Conservation (phyloP, 208 protist genomes). For the Trypanosoma brucei region DNA sequence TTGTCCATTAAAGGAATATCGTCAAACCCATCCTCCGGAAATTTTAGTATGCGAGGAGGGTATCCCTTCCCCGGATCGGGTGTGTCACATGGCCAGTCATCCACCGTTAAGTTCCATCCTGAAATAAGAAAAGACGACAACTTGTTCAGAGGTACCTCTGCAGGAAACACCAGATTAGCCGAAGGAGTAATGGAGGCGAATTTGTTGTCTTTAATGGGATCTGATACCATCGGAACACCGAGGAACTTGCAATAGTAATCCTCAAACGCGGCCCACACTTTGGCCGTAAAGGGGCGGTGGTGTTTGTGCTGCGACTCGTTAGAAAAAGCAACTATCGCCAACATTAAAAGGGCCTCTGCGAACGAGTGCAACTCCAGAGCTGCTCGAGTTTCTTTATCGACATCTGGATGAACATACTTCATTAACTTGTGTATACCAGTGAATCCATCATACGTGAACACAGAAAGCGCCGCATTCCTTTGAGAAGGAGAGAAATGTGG, state of each 20-base stretch:
- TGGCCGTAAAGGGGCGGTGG: constrained; percentile 68
- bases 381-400: background rate
- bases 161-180: constrained; percentile 30
- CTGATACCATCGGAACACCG: constrained; percentile 15
- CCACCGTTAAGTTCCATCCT: constrained; percentile 34
- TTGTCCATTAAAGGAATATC: background rate
- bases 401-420: constrained; percentile 9
- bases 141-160: constrained; percentile 29
- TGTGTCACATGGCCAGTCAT: background rate
- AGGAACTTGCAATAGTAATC: constrained; percentile 40
- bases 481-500: constrained; percentile 39
- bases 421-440: constrained; percentile 38
- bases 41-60: constrained; percentile 16
- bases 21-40: constrained; percentile 1
- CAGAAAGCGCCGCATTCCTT: constrained; percentile 40
- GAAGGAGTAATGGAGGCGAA: constrained; percentile 11
- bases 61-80: background rate
- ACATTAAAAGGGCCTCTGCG: constrained; percentile 74
- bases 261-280: constrained; percentile 78
- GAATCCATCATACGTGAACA: constrained; percentile 68
- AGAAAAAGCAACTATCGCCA: constrained; percentile 73
- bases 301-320: constrained; percentile 48
- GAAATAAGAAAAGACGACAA: constrained; percentile 30
- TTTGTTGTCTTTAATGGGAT: constrained; percentile 21
- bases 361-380: constrained; percentile 63